Conservation (phyloP, 2,329 filamentous ascomycete species). For the Rutstroemia sp. region DNA sequence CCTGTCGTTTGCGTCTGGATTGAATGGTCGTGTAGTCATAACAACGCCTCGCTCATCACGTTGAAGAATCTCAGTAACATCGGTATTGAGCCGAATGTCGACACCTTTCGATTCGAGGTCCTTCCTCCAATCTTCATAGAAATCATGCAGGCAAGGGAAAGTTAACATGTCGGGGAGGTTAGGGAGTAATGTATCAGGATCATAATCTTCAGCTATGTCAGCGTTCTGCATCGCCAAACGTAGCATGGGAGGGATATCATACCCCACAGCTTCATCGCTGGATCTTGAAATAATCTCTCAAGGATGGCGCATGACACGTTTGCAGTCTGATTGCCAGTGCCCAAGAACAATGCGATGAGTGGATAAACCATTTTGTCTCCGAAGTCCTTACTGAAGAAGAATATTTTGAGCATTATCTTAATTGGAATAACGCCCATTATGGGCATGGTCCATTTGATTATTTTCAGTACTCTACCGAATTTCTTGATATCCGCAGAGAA, state of each 20-base stretch:
- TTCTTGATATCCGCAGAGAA: slow-evolving; percentile 49
- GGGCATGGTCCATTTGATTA: slow-evolving; percentile 53
- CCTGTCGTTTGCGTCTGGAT: slow-evolving; percentile 44
- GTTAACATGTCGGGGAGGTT: slow-evolving; percentile 60
- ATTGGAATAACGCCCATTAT: slow-evolving; percentile 55
- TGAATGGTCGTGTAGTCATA: slow-evolving; percentile 38
- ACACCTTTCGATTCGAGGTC: slow-evolving; percentile 48
- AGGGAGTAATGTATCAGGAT: slow-evolving; percentile 44
- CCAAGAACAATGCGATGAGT: slow-evolving; percentile 65
- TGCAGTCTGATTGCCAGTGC: slow-evolving; percentile 65
- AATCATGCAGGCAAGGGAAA: slow-evolving; percentile 53
- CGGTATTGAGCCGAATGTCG: slow-evolving; percentile 46
- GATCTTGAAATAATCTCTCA: slow-evolving; percentile 50
- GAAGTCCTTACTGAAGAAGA: slow-evolving; percentile 63
- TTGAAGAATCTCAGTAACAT: slow-evolving; percentile 45
- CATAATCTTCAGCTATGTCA: slow-evolving; percentile 34
- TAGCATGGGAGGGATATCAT: no score
- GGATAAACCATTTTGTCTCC: slow-evolving; percentile 64
- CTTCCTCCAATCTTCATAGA: slow-evolving; percentile 52
- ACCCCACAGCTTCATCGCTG: slow-evolving; percentile 50
- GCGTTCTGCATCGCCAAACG: no score
- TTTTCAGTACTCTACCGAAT: slow-evolving; percentile 33
- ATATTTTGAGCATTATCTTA: slow-evolving; percentile 57
- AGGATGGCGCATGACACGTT: slow-evolving; percentile 64
- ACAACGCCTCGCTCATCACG: slow-evolving; percentile 44